Evolutionary conservation across 495 filamentous ascomycete genomes (phyloP).

Genomic region (Extremus antarcticus): DNA sequence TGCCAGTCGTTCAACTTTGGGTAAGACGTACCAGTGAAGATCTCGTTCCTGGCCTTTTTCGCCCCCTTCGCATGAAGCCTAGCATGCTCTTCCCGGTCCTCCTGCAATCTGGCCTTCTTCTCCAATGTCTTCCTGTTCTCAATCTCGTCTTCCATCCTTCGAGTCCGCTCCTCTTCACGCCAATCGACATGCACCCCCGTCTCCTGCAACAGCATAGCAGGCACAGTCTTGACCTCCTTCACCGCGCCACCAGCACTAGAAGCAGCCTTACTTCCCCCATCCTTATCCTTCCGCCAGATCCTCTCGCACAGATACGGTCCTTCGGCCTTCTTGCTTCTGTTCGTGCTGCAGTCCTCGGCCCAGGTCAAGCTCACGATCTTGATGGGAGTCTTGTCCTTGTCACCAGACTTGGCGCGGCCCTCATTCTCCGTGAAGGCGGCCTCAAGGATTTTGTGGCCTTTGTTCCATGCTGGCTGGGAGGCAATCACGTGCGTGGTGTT

Average conservation of each 20-base stretch:
- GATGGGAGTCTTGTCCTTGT: constrained; percentile 22
- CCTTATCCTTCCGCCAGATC: constrained; percentile 21
- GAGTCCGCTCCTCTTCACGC: neutral
- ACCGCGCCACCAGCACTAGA: neutral
- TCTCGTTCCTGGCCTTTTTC: constrained; percentile 19
- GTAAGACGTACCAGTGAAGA: constrained; percentile 20
- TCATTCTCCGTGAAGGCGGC: neutral
- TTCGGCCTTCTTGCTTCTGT: constrained; percentile 31
- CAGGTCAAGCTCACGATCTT: constrained; percentile 53
- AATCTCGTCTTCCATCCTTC: constrained; percentile 10
- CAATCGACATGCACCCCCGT: neutral
- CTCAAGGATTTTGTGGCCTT: constrained; percentile 22
- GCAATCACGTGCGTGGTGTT: constrained; percentile 49
- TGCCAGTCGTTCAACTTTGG: neutral
- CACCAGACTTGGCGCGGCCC: neutral
- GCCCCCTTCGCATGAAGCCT: constrained; percentile 7
- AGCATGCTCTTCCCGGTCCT: constrained; percentile 18
- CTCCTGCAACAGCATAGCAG: neutral
- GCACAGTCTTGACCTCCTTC: neutral
- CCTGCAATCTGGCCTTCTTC: neutral
- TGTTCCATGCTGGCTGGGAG: constrained; percentile 40
- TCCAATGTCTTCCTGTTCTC: constrained; percentile 8
- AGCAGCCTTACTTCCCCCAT: constrained; percentile 18
- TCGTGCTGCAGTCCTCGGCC: constrained; percentile 44
- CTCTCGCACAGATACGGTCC: constrained; percentile 37